phyloP scores from a whole-genome alignment of 768 basidiomycete species.

The Gloeostereum incarnatum region DNA sequence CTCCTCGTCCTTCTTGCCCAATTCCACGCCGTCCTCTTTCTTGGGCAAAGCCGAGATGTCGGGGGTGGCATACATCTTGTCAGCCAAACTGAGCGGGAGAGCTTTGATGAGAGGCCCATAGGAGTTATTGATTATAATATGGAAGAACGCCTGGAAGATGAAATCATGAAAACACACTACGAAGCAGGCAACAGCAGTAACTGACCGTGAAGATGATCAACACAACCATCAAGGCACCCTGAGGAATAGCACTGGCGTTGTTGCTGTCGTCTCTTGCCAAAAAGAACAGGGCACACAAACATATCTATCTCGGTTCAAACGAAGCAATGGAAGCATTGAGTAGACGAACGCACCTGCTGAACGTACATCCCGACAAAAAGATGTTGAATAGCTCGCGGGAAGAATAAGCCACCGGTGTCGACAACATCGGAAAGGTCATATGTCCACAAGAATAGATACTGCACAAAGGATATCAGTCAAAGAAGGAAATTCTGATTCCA shows the following conservation, averaged over 20 bases:
- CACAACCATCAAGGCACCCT: slow-evolving; percentile 80
- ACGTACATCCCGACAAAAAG: slow-evolving; percentile 92
- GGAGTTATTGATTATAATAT: slow-evolving; percentile 66
- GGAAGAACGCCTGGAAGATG: slow-evolving; percentile 49
- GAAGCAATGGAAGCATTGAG: too few species aligned
- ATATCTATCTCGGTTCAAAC: slow-evolving; percentile 26
- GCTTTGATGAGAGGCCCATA: slow-evolving; percentile 70
- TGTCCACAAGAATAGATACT: slow-evolving; percentile 45
- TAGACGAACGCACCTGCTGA: slow-evolving; percentile 38
- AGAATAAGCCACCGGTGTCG: slow-evolving; percentile 92
- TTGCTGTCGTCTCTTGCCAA: slow-evolving; percentile 49
- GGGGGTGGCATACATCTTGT: slow-evolving; percentile 37
- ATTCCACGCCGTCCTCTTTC: background rate
- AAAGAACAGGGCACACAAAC: slow-evolving; percentile 87
- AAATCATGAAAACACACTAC: background rate
- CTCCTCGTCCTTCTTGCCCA: background rate
- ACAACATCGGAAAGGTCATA: too few species aligned
- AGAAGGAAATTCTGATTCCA: slow-evolving; percentile 14
- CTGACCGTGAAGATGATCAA: slow-evolving; percentile 78
- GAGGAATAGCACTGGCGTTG: slow-evolving; percentile 49
- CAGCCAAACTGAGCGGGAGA: slow-evolving; percentile 73
- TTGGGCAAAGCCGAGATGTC: background rate
- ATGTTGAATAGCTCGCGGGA: slow-evolving; percentile 90
- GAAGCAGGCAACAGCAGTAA: slow-evolving; percentile 2
- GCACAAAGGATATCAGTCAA: background rate